Base-by-base conservation (phyloP, 768 basidiomycete species). In the Phlebiopsis flavidoalba region DNA sequence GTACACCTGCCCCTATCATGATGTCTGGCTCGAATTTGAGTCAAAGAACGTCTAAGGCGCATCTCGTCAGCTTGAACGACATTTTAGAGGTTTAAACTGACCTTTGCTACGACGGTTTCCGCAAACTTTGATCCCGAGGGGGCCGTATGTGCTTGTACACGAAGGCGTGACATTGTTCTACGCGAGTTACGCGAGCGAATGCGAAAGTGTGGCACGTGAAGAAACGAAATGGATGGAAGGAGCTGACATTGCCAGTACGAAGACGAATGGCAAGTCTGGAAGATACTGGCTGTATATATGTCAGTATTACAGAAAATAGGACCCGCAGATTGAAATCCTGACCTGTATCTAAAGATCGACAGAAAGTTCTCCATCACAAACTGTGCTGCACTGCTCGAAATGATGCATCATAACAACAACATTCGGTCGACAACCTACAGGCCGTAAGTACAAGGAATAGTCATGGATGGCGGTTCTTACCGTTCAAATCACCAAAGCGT, bases 311-410 rank as follows among this genome's bases (percentile, higher is more conserved):
- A 8, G 51, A 40, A 37, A n/a, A 45, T 14, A 33, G 15, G n/a
- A 57, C 22, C 21, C 26, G 6, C 35, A 24, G 33, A 52, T 2
- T 17, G 12, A 31, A 12, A 10, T 8, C 52, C 69, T 33, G 62
- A 86, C 89, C 87, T 89, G 76, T 81, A n/a, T n/a, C n/a, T n/a
- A n/a, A n/a, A 88, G 37, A 91, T 85, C 57, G 87, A 80, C 46
- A 91, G 82, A 17, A 91, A 66, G 65, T 92, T 89, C 66, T 87
- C 83, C 52, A 92, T 70, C 2, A 91, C 78, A 1, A n/a, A 63
- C 57, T 0, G 82, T 72, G 58, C 89, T 88, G 53, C 89, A 82
- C 67, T 85, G 83, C 66, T 92, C 90, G 63, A 93, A 90, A 59
- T 89, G 86, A 59, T 90, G 88, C 21, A 92, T 66, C 12, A 91